Evolutionary conservation across 495 filamentous ascomycete species (phyloP).

Genomic region (Penicillium odoratum): DNA sequence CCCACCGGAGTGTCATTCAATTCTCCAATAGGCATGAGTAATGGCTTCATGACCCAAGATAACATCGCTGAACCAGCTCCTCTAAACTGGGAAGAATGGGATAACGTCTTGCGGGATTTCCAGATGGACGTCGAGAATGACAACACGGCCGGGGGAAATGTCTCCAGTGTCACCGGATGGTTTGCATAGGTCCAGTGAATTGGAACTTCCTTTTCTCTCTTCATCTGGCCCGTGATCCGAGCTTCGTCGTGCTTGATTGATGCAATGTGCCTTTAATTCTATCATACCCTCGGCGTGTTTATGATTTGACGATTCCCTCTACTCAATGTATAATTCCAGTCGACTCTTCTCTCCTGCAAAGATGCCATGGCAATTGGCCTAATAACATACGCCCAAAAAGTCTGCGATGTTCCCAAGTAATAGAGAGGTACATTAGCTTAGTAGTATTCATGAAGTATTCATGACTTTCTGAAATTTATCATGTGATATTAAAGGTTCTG

Average conservation of each 20-base stretch:
- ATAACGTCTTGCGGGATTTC: constrained; percentile 52
- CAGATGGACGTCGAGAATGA: constrained; percentile 43
- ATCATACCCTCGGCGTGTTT: neutral
- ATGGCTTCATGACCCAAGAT: constrained; percentile 19
- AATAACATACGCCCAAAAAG: too few relatives aligned
- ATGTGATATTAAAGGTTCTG: too few relatives aligned
- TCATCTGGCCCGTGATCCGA: neutral
- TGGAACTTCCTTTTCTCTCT: neutral
- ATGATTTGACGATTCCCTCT: constrained; percentile 5
- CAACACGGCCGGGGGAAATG: constrained; percentile 18
- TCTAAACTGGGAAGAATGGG: constrained; percentile 49
- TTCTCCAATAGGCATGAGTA: neutral
- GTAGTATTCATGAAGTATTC: too few relatives aligned
- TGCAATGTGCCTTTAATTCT: neutral
- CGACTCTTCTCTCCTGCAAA: neutral
- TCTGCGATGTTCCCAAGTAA: too few relatives aligned
- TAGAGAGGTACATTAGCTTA: too few relatives aligned
- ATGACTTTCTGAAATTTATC: too few relatives aligned
- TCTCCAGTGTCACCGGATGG: constrained; percentile 36
- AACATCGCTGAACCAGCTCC: constrained; percentile 6
- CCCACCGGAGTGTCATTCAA: constrained; percentile 13
- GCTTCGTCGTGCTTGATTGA: neutral
- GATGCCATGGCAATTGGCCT: too few relatives aligned
- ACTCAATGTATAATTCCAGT: neutral
- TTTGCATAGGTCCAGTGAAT: constrained; percentile 19